Base-by-base conservation (phyloP, 2,329 filamentous ascomycete genomes). In the Botrytis pseudocinerea region DNA sequence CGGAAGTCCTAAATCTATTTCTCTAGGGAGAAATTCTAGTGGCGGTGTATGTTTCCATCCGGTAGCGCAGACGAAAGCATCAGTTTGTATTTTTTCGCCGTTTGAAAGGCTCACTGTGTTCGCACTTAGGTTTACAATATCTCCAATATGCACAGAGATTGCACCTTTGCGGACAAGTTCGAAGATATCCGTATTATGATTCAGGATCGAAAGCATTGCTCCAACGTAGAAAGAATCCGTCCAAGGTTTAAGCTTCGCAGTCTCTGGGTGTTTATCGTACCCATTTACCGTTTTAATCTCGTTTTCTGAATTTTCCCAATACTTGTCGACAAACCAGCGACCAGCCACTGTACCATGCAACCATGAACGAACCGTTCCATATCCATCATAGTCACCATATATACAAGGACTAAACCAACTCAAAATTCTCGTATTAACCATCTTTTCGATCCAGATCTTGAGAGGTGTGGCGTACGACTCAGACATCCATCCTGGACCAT, bases 401-500 rank as follows among this genome's bases (percentile, higher is more conserved):
- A 92, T 86, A 79, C 92, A 94, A 0, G 93, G 92, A 69, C 88
- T 90, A 81, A 95, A 89, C 89, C 91, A 94, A 2, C 89, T 92
- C 70, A 94, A 82, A 75, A 92, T 85, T 0, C 92, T 89, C 0
- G 88, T 91, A 46, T 87, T 87, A 6, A 91, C 86, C 7, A 94
- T 85, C 77, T 91, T 89, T 81, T 94, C 91, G 0, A 93, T 82
- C 86, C 88, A 89, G 73, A 86, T 86, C 80, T 90, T 90, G n/a
- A 92, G 79, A 0, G 90, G 90, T 1, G 91, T 92, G 25, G 93
- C 89, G 72, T 88, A 89, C 1, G 87, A 81, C 1, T 88, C 87
- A 0, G 87, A 81, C 80, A 92, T 84, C 85, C 84, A 92, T 0
- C 84, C 83, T 0, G 90, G 88, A 0, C 90, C 89, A 73, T 88